A percentile compares a stretch with the other conserved stretches of the same genome.
phyloP scores from a whole-genome alignment of 2,329 filamentous ascomycete genomes.

The Penicillium sp. region DNA sequence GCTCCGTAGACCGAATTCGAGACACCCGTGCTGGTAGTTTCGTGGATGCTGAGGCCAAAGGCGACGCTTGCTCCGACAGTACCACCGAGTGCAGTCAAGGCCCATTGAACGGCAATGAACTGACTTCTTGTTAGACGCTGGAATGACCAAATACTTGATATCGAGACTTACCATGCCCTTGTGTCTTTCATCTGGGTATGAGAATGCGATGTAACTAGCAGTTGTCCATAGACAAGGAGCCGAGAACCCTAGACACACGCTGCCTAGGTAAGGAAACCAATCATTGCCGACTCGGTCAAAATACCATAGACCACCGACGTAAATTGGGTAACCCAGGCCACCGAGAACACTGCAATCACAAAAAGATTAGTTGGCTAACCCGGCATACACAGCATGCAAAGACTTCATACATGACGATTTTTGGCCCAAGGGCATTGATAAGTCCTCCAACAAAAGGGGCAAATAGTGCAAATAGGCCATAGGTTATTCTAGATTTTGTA shows the following conservation, averaged over 20 bases:
- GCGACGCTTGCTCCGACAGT: slow-evolving; percentile 18
- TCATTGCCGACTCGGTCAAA: slow-evolving; percentile 17
- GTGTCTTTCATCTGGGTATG: slow-evolving; percentile 17
- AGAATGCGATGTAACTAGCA: slow-evolving; percentile 16
- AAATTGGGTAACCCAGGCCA: slow-evolving; percentile 19
- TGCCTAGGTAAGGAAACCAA: slow-evolving; percentile 18
- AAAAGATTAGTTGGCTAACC: neutral
- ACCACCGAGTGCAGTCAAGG: slow-evolving; percentile 14
- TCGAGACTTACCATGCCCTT: slow-evolving; percentile 12
- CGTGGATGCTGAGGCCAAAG: slow-evolving; percentile 18
- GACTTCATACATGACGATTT: slow-evolving; percentile 11
- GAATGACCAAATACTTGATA: neutral
- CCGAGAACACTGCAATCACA: slow-evolving; percentile 10
- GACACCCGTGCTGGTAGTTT: slow-evolving; percentile 17
- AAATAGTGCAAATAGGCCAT: slow-evolving; percentile 17
- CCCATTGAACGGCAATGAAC: slow-evolving; percentile 20
- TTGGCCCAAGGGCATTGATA: slow-evolving; percentile 18
- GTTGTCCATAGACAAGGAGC: slow-evolving; percentile 18
- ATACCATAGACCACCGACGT: slow-evolving; percentile 21
- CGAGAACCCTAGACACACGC: slow-evolving; percentile 14
- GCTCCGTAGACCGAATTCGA: slow-evolving; percentile 7
- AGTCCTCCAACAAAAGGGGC: slow-evolving; percentile 19
- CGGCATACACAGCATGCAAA: neutral
- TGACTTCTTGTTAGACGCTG: neutral
- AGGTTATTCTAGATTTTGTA: slow-evolving; percentile 11